A percentile compares a stretch with the other conserved stretches of the same genome.
Conservation (phyloP, 2,329 filamentous ascomycete species). For the Claviceps sp. region DNA sequence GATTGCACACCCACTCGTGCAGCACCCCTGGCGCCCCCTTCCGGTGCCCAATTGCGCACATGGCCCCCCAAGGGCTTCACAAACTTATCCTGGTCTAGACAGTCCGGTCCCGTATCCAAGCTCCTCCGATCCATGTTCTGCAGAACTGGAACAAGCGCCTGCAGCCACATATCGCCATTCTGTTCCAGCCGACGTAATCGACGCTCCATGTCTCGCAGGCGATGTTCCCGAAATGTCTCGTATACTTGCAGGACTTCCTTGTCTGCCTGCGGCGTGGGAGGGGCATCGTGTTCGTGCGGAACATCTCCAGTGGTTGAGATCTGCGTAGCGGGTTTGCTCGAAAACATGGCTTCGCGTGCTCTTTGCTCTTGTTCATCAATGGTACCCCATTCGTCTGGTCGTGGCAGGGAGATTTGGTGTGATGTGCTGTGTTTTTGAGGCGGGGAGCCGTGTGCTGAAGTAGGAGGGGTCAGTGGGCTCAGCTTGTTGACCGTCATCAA, state of each 20-base stretch:
- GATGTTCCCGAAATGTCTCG: constrained; percentile 27
- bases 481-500: background rate
- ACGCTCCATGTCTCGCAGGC: constrained; percentile 32
- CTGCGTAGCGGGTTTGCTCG: constrained; percentile 11
- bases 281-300: constrained; percentile 12
- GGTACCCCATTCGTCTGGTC: constrained; percentile 22
- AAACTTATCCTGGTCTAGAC: too few species aligned
- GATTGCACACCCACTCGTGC: background rate
- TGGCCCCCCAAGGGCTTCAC: constrained; percentile 4
- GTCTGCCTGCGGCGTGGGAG: constrained; percentile 11
- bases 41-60: constrained; percentile 18
- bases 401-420: constrained; percentile 19
- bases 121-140: constrained; percentile 28
- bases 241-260: constrained; percentile 25
- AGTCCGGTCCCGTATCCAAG: constrained; percentile 13
- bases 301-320: constrained; percentile 11
- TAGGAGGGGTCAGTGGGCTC: constrained; percentile 18
- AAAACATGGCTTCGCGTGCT: constrained; percentile 9
- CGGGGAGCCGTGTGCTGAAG: constrained; percentile 17
- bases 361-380: constrained; percentile 16
- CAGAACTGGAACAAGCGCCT: constrained; percentile 30
- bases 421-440: constrained; percentile 10
- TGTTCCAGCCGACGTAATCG: constrained; percentile 32
- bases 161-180: constrained; percentile 31
- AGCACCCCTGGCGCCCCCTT: constrained; percentile 16